phyloP scores from a whole-genome alignment of 768 basidiomycete species.

The Lentinula aciculospora region DNA sequence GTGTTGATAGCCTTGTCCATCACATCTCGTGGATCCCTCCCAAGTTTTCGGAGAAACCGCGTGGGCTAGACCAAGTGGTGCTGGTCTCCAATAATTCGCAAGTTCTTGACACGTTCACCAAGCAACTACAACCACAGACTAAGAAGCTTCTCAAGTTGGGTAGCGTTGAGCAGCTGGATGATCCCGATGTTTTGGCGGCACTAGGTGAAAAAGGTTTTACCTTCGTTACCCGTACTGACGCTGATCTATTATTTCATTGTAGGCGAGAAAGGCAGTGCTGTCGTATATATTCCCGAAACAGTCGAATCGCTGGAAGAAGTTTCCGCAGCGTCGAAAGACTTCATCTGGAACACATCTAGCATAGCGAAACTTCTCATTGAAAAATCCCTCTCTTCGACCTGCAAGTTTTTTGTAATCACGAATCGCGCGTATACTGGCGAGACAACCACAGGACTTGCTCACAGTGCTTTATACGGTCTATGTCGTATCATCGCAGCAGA shows the following conservation, averaged over 20 bases:
- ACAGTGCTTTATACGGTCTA: not conserved
- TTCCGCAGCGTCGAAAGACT: not conserved
- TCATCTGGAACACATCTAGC: not conserved
- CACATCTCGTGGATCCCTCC: conserved; percentile 1
- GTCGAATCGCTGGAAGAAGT: not conserved
- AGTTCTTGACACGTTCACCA: not conserved
- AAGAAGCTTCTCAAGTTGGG: not conserved
- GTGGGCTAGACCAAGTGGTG: not conserved
- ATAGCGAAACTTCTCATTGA: not conserved
- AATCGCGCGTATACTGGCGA: not conserved
- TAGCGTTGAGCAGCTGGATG: not conserved
- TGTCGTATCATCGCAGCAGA: not conserved
- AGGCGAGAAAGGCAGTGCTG: not conserved
- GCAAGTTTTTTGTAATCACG: not conserved
- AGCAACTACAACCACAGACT: not conserved
- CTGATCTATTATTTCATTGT: not conserved
- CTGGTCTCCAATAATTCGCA: not conserved
- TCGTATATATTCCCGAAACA: not conserved
- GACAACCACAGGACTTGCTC: not conserved
- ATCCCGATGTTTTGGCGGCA: not conserved
- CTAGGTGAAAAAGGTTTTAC: not conserved
- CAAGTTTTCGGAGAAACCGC: not conserved
- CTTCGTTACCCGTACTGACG: not conserved
- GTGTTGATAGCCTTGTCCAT: not conserved
- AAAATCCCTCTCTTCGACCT: not conserved